Conservation (phyloP, 1,139 yeast species). For the Taiozyma onychis region DNA sequence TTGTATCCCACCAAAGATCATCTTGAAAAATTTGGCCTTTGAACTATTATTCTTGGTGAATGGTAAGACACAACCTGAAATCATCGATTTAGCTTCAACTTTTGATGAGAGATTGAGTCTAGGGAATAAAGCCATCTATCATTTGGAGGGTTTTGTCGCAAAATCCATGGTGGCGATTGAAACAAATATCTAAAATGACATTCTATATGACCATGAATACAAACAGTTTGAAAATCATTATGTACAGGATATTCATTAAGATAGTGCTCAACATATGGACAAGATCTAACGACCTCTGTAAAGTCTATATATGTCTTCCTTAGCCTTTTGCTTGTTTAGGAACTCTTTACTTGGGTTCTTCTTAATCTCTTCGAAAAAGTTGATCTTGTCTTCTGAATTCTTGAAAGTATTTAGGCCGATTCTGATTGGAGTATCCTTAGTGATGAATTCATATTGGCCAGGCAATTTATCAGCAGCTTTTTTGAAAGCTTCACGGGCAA, state of each 20-base stretch:
- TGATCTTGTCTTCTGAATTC: constrained; percentile 35
- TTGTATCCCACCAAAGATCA: constrained; percentile 82
- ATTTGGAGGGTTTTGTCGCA: constrained; percentile 91
- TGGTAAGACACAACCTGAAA: constrained; percentile 35
- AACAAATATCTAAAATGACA: constrained; percentile 3
- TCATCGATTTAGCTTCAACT: constrained; percentile 64
- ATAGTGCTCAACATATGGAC: neutral
- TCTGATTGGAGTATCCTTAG: constrained; percentile 59
- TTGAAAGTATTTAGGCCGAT: constrained; percentile 56
- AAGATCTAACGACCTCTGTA: constrained; percentile 47
- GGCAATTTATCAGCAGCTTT: constrained; percentile 92
- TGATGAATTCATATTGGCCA: constrained; percentile 83
- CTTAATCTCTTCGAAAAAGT: constrained; percentile 51
- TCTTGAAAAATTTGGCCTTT: constrained; percentile 63
- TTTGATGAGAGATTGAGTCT: constrained; percentile 86
- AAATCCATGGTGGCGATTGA: constrained; percentile 53
- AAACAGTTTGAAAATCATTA: neutral
- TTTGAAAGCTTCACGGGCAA: constrained; percentile 87
- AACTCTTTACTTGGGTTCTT: constrained; percentile 64
- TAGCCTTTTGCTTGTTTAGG: constrained; percentile 42
- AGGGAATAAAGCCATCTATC: constrained; percentile 89
- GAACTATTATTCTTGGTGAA: constrained; percentile 43
- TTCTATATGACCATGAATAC: neutral
- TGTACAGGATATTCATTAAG: neutral
- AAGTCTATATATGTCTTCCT: constrained; percentile 45